Conservation (phyloP, 140 eudicot genomes). For the Senecio squalidus region DNA sequence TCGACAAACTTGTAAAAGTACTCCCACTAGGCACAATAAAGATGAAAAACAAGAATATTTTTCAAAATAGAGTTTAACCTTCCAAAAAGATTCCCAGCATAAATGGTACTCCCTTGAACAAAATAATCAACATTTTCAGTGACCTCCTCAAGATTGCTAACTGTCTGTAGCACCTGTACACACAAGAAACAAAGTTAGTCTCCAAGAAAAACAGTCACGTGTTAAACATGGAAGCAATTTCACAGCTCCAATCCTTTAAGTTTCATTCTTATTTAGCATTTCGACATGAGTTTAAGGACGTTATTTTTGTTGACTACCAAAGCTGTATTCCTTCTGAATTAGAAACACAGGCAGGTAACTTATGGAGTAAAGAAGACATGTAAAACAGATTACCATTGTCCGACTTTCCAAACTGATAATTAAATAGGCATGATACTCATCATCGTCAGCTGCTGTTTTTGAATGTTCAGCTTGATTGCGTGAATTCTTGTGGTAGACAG, state of each 20-base stretch:
- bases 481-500: constrained; percentile 91
- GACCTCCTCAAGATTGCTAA: constrained; percentile 92
- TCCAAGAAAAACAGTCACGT: not conserved
- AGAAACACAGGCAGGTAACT: constrained; percentile 2
- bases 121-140: constrained; percentile 92
- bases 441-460: constrained; percentile 67
- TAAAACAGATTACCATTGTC: constrained; percentile 67
- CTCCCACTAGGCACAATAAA: not conserved
- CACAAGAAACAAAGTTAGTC: constrained; percentile 3
- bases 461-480: constrained; percentile 79
- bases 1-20: not conserved
- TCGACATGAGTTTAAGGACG: not conserved
- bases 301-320: not conserved
- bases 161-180: constrained; percentile 81
- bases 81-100: constrained; percentile 95
- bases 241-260: not conserved
- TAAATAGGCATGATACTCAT: constrained; percentile 91
- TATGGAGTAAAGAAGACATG: constrained; percentile 7
- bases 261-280: constrained; percentile 8
- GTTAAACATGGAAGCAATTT: not conserved
- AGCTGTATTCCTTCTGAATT: too few species aligned
- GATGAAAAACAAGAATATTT: not conserved
- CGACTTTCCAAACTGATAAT: constrained; percentile 92
- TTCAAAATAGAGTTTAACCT: constrained; percentile 38
- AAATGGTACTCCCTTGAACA: constrained; percentile 93